Evolutionary conservation across 1,284 basidiomycete genomes (phyloP).

Genomic region (Inonotus hispidus): DNA sequence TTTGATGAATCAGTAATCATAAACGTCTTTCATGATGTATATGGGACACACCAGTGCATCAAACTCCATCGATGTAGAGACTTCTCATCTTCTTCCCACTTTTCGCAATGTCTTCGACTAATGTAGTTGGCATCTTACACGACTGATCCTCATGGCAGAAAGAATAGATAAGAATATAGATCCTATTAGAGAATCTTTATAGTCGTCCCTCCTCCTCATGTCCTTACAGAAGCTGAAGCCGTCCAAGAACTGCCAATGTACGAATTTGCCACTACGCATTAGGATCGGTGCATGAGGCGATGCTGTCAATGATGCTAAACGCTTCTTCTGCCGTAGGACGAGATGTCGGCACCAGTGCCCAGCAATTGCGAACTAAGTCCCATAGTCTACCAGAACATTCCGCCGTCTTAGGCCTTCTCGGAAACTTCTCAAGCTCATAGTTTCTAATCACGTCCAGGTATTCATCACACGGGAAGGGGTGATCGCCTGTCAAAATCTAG

Average conservation of each 20-base stretch:
- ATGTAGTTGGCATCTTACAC: neutral
- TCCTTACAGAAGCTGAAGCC: neutral
- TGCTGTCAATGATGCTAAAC: neutral
- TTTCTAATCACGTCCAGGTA: neutral
- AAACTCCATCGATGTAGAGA: neutral
- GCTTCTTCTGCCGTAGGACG: neutral
- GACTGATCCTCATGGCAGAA: neutral
- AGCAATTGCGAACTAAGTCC: neutral
- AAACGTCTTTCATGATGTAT: neutral
- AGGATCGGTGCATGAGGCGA: neutral
- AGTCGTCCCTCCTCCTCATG: neutral
- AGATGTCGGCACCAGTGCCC: neutral
- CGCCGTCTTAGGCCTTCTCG: neutral
- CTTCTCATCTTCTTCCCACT: neutral
- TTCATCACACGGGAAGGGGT: neutral
- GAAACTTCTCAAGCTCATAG: neutral
- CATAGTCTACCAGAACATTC: conserved; percentile 2
- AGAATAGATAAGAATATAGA: neutral
- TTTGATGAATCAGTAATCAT: neutral
- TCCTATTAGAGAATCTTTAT: neutral
- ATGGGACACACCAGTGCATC: neutral
- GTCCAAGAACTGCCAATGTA: neutral
- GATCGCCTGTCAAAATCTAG: neutral
- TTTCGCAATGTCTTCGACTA: neutral
- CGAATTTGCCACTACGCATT: neutral